Evolutionary conservation across 129 eudicot species (phyloP).

Genomic region (Glebionis coronaria): DNA sequence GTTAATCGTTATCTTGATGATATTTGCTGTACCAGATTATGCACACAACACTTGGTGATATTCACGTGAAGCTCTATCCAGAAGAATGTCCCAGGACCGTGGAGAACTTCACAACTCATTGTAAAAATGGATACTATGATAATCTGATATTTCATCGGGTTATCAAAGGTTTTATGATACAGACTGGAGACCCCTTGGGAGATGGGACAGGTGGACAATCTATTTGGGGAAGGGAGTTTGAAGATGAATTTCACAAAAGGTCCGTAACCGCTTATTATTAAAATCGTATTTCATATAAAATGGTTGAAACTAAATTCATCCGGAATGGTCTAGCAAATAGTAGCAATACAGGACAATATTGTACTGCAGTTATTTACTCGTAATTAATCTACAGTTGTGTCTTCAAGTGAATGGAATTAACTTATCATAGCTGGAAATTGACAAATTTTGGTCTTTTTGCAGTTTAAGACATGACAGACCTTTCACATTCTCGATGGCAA

Average conservation of each 20-base stretch:
- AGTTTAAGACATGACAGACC: conserved; percentile 99
- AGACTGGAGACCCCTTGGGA: conserved; percentile 98
- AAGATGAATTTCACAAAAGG: conserved; percentile 98
- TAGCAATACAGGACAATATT: neutral
- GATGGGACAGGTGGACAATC: conserved; percentile 99
- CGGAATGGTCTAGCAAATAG: neutral
- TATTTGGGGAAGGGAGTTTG: conserved; percentile 98
- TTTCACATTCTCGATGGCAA: conserved; percentile 96
- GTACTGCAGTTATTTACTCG: neutral
- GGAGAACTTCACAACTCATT: conserved; percentile 96
- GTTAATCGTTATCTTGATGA: conserved; percentile 15
- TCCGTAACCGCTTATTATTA: neutral
- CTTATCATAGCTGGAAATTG: neutral
- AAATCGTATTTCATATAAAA: neutral
- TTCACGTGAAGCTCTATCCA: conserved; percentile 93
- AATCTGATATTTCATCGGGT: conserved; percentile 95
- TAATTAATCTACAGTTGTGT: neutral
- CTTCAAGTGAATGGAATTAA: neutral
- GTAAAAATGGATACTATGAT: conserved; percentile 94
- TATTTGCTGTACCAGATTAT: conserved; percentile 50
- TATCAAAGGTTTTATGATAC: conserved; percentile 95
- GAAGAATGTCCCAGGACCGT: conserved; percentile 99
- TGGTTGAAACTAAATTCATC: neutral
- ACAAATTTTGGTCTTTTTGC: conserved; percentile 28
- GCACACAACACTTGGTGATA: conserved; percentile 90